Base-by-base conservation (phyloP, 108 stramenopile genomes). In the Discostella pseudostelligera region DNA sequence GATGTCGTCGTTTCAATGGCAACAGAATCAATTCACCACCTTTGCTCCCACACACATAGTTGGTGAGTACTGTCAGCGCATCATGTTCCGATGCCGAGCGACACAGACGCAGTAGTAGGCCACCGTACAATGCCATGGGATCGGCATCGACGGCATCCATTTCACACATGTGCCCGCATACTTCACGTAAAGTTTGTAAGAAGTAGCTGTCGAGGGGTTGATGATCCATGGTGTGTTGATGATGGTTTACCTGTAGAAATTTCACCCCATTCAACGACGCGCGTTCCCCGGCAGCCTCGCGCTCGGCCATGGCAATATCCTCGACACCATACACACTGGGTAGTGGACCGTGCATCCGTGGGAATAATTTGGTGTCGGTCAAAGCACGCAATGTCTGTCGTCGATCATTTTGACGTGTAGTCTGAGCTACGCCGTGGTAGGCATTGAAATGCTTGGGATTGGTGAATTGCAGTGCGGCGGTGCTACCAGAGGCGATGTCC, bases 211-310 rank as follows among this genome's bases (percentile, higher is more conserved):
- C 77, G 28, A 67, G 55, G 14, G 69, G 69, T 39, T 11, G 13
- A 12, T 37, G 7, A 17, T 48, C 20, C 62, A 11, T 3, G 14
- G 45, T 9, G 50, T 60, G 12, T 53, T 43, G 11, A 32, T 26
- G 11, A 26, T 64, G 44, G 7, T 61, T 44, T 5, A 48, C 37
- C 43, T 72, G 57, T 35, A 81, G 49, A 55, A 92, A 78, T 26
- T 61, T 59, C 12, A 86, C 65, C 29, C 82, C 84, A 59, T 92
- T 92, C 59, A 92, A 60, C 1, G 72, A 19, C 8, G 83, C 59
- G 35, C 60, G 55, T 35, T 84, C 80, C 0, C 54, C 42, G 11
- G 63, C 59, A 12, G 84, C 74, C 61, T 88, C 85, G 22, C 79
- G 58, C 53, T 92, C 87, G 40, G 72, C 74, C 61, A 20, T 24